Percentiles rank a stretch among this genome's conserved stretches.
Conservation (phyloP, 2,329 filamentous ascomycete species). For the Paraphoma sp. region DNA sequence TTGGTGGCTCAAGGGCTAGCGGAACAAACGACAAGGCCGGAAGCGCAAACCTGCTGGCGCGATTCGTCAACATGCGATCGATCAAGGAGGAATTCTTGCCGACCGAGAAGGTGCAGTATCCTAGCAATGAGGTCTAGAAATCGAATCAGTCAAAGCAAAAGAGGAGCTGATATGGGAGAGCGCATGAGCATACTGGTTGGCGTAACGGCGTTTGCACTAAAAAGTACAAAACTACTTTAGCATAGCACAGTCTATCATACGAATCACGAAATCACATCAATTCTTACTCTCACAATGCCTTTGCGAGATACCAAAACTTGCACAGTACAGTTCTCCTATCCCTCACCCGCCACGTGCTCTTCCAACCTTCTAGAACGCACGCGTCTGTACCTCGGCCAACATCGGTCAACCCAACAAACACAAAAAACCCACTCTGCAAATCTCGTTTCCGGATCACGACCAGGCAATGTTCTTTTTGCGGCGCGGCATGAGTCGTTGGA, state of each 20-base stretch:
- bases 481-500: background rate
- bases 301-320: no score
- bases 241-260: no score
- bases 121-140: conserved; percentile 56
- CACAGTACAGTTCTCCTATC: no score
- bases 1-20: conserved; percentile 62
- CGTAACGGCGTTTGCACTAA: no score
- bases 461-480: background rate
- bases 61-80: conserved; percentile 63
- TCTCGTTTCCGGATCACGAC: background rate
- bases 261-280: no score
- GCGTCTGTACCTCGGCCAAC: background rate
- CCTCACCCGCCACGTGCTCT: no score
- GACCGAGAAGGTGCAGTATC: conserved; percentile 58
- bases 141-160: background rate
- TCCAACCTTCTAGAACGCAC: no score
- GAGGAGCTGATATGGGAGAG: no score
- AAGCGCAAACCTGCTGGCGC: conserved; percentile 57
- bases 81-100: conserved; percentile 64
- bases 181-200: no score
- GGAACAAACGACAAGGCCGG: conserved; percentile 67
- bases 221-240: no score
- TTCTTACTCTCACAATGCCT: no score
- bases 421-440: no score
- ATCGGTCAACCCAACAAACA: background rate